Evolutionary conservation across 2,329 filamentous ascomycete species (phyloP).

Genomic region (Ophiostoma himal-ulmi): DNA sequence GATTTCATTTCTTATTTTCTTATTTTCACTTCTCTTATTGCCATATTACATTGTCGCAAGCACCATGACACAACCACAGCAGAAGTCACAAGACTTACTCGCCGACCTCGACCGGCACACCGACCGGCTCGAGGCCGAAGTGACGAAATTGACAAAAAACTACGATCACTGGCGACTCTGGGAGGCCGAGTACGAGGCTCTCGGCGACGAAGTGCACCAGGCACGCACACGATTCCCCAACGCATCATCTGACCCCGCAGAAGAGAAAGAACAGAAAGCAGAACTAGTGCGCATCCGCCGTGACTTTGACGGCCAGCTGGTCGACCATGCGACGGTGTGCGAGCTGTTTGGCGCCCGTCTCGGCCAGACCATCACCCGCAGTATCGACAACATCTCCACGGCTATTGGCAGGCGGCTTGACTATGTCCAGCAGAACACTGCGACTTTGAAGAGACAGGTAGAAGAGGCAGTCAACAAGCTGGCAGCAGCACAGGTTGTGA

Average conservation of each 20-base stretch:
- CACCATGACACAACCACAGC: constrained; percentile 4
- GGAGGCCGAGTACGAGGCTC: constrained; percentile 84
- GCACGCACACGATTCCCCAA: constrained; percentile 34
- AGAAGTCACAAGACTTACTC: constrained; percentile 45
- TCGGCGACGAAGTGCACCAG: constrained; percentile 68
- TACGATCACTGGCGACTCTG: constrained; percentile 85
- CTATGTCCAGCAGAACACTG: constrained; percentile 79
- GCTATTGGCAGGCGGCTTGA: constrained; percentile 72
- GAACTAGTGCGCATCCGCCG: constrained; percentile 54
- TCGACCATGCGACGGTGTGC: constrained; percentile 52
- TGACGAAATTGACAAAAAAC: constrained; percentile 66
- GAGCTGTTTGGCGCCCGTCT: constrained; percentile 42
- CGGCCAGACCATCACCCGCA: constrained; percentile 38
- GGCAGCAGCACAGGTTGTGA: constrained; percentile 54
- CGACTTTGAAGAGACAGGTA: constrained; percentile 67
- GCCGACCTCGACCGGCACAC: constrained; percentile 69
- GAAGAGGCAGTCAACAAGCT: constrained; percentile 63
- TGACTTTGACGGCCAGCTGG: constrained; percentile 56
- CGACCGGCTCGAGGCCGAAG: constrained; percentile 66
- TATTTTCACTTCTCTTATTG: background rate
- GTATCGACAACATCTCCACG: constrained; percentile 58
- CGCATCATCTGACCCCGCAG: constrained; percentile 27
- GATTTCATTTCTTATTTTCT: background rate
- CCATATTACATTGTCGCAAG: background rate
- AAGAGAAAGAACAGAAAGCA: constrained; percentile 33